Base-by-base conservation (phyloP, 306 rosid genomes). In the Argentina anserina region DNA sequence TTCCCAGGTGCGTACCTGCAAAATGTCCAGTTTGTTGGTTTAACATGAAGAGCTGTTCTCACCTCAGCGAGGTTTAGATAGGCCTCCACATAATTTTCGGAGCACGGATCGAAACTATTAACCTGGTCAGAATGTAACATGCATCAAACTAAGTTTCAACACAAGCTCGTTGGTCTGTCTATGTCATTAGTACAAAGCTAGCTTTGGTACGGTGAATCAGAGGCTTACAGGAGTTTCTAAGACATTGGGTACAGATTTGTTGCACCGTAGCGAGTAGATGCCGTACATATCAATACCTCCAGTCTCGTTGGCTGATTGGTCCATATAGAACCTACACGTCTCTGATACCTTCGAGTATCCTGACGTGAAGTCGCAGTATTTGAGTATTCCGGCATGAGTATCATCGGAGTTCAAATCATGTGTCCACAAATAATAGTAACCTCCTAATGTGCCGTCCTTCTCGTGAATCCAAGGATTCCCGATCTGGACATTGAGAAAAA, bases 391-490 rank as follows among this genome's bases (percentile, higher is more conserved):
- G 29, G 66, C 67, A 62, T 76, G 61, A 7, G 87, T 85, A 73
- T 85, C 78, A 12, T 85, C 92, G 7, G 89, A 85, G 87, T 40
- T 85, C 47, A 85, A 41, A 72, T 75, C 89, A 71, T 83, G 87
- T 21, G 78, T 56, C 89, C 92, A 81, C 15, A 64, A 76, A 72
- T 81, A 87, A 3, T 85, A 87, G 73, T 46, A 76, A 83, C 59
- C 62, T 71, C 53, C 89, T 70, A 9, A 65, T 33, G 36, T 40
- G 53, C 21, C 53, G 3, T 46, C 53, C 9, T 5, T 40, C 17
- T 87, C 89, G 77, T 87, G 87, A 69, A 87, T 77, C 92, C 92
- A 85, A 0, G 84, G 73, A 55, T 55, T 55, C 28, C 92, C 89
- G 68, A 87, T 78, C 92, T 87, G 18, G 26, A 20, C 12, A 50